A percentile compares a stretch with the other conserved stretches of the same genome.
phyloP scores from a whole-genome alignment of 495 filamentous ascomycete genomes.

The Pseudomonodictys pantanalensis region DNA sequence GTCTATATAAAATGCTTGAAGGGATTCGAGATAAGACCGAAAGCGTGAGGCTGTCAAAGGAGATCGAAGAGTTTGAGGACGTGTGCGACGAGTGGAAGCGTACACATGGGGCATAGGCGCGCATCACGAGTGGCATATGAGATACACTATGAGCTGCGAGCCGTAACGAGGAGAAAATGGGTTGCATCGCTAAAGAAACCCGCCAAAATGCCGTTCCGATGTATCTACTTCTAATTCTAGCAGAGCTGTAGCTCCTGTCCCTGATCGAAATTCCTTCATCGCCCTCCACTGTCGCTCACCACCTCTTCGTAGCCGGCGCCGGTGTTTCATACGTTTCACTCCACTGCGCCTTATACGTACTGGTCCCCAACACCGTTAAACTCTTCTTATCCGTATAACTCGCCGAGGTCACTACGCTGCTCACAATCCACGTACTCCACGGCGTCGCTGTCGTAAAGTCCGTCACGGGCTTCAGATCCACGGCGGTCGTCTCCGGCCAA shows the following conservation, averaged over 20 bases:
- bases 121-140: too few species aligned
- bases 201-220: not conserved
- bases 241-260: too few species aligned
- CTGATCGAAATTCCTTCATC: not conserved
- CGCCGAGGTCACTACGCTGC: conserved; percentile 13
- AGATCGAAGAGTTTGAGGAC: conserved; percentile 1
- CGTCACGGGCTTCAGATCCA: not conserved
- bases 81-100: not conserved
- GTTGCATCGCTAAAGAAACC: not conserved
- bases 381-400: conserved; percentile 9
- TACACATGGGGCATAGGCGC: not conserved
- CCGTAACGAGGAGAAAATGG: too few species aligned
- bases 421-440: conserved; percentile 28
- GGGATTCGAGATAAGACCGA: not conserved
- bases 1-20: not conserved
- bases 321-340: conserved; percentile 23
- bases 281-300: conserved; percentile 2
- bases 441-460: conserved; percentile 5
- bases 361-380: conserved; percentile 15
- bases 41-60: not conserved
- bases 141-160: too few species aligned
- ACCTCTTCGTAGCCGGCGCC: conserved; percentile 20
- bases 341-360: conserved; percentile 15
- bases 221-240: not conserved
- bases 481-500: conserved; percentile 22